Evolutionary conservation across 2,329 filamentous ascomycete species (phyloP), one percentile per base, ranked within the genome.

Genomic region (Lojkania enalia): DNA sequence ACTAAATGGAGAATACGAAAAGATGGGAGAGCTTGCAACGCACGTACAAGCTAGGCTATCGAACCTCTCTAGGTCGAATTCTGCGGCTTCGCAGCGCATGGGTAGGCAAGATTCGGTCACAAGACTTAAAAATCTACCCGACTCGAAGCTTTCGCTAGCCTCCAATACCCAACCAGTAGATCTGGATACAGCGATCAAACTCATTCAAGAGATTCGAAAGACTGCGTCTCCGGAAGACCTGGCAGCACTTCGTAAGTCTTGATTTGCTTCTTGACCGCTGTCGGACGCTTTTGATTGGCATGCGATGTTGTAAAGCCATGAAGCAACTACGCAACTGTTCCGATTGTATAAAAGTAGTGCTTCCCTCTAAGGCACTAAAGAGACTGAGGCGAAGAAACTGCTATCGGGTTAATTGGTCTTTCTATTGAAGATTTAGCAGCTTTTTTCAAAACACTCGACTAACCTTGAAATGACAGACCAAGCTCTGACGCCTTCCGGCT

Each of bases 201-300:
- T 78, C 25, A 51, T 77, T 47, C 71, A 77, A 44, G 70, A 77
- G 54, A 63, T 77, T 45, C 74, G 72, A 57, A 76, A 73, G 57
- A 74, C 64, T 32, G 75, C 73, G 1, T 71, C 73, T 4, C 74
- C 74, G 1, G 74, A 77, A 41, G 73, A 77, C 44, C 61, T 77
- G 21, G 74, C 73, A 18, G 72, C 74, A 29, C 54, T 72, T 23
- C 64, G 66, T 70, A 61, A 54, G 64, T 33, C n/a, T n/a, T 13
- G 5, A 33, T 9, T 27, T 19, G 7, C 38, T 31, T 33, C 9
- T 9, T 5, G 6, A 19, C 33, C 16, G 15, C 6, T 11, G 9
- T 7, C 30, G 9, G 33, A 15, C 13, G 35, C 27, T 35, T 18
- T 27, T 27, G 9, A 33, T 12, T 9, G 16, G 30, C 14, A 11